These are phyloP conservation scores for Acacia confusa DNA, from an alignment of 306 rosid species.

Conservation along the genomic window DNA sequence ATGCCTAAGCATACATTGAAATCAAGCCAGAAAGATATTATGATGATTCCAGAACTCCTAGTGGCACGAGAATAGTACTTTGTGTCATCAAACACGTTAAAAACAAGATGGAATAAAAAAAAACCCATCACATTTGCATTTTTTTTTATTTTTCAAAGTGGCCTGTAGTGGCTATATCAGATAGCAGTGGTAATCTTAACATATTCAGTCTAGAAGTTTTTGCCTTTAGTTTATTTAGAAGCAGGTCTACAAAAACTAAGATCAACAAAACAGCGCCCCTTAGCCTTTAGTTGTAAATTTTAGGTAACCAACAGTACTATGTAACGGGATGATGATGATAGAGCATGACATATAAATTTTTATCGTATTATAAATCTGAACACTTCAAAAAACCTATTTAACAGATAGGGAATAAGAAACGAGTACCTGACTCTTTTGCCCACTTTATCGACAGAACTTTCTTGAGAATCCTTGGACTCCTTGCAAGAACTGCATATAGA, in stretches of 20 bases:
- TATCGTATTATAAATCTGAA: not conserved
- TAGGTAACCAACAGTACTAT: not conserved
- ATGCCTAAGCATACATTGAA: not conserved
- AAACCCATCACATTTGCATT: not conserved
- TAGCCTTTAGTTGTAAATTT: not conserved
- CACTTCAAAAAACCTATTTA: not conserved
- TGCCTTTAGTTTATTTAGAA: conserved; percentile 1
- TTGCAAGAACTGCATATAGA: conserved; percentile 74
- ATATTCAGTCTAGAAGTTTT: not conserved
- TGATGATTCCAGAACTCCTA: not conserved
- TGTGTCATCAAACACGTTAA: conserved; percentile 13
- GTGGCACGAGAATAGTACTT: not conserved
- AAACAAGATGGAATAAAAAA: not conserved
- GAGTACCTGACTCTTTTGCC: conserved; percentile 62
- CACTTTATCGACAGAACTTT: conserved; percentile 36
- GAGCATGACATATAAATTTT: conserved; percentile 15
- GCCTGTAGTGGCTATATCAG: not conserved
- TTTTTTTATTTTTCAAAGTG: not conserved
- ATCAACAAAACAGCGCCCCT: conserved; percentile 4
- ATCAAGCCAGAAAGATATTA: not conserved
- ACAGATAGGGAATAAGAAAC: conserved; percentile 9
- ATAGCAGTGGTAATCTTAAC: not conserved
- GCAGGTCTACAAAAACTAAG: not conserved
- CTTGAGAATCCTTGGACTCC: conserved; percentile 54
- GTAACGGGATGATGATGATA: not conserved